Conservation (phyloP, 1,284 basidiomycete genomes). For the Tilletia setariae region DNA sequence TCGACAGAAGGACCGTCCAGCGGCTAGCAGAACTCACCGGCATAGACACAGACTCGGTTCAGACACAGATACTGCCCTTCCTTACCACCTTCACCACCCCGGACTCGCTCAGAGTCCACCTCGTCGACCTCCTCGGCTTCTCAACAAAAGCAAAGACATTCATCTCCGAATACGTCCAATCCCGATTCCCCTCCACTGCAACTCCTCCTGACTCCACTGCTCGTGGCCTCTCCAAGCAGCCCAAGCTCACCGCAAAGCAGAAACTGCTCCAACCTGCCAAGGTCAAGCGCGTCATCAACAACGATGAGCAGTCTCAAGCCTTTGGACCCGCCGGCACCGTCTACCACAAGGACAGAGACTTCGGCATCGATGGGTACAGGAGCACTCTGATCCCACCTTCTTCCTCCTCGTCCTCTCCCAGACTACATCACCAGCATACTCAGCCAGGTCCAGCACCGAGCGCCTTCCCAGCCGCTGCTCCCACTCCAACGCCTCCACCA, state of each 20-base stretch:
- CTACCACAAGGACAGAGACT: constrained; percentile 6
- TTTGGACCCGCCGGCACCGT: constrained; percentile 6
- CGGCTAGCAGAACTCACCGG: constrained; percentile 16
- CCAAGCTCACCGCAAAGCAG: constrained; percentile 1
- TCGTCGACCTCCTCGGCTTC: constrained; percentile 18
- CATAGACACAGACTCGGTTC: constrained; percentile 16
- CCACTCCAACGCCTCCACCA: not conserved
- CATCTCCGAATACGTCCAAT: constrained; percentile 5
- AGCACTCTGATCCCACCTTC: not conserved
- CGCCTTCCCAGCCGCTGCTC: not conserved
- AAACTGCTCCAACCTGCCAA: not conserved
- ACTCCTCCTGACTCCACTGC: not conserved
- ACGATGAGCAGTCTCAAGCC: not conserved
- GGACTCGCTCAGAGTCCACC: constrained; percentile 3
- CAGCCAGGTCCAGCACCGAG: not conserved
- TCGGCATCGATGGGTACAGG: not conserved
- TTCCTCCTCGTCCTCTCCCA: not conserved
- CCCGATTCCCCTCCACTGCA: not conserved
- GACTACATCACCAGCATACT: not conserved
- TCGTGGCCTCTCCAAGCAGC: not conserved
- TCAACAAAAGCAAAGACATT: not conserved
- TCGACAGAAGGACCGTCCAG: too few relatives aligned
- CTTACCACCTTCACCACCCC: constrained; percentile 10
- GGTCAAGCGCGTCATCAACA: constrained; percentile 4
- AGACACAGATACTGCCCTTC: constrained; percentile 16